Conservation (phyloP, 495 filamentous ascomycete genomes). For the Lasiosphaeria miniovina region DNA sequence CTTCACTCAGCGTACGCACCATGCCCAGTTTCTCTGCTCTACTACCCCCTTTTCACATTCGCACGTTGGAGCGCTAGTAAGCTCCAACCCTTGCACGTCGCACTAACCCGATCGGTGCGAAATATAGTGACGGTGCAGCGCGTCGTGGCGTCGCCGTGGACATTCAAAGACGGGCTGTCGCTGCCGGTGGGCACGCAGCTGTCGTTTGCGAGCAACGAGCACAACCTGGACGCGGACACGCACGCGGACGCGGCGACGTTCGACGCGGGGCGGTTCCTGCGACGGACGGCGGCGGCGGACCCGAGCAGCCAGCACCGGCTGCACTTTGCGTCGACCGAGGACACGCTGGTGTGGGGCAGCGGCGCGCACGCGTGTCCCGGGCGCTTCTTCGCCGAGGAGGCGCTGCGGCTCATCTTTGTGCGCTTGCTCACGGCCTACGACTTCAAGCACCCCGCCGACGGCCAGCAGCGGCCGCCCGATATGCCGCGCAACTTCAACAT, state of each 20-base stretch:
- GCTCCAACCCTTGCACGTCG: neutral
- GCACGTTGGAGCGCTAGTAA: no score
- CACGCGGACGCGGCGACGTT: neutral
- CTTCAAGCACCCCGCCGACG: neutral
- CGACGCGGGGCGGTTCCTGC: neutral
- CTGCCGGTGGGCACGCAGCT: neutral
- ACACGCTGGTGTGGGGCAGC: neutral
- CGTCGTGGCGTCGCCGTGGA: neutral
- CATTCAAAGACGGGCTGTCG: conserved; percentile 1
- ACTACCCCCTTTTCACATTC: no score
- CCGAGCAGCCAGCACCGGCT: neutral
- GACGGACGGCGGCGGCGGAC: neutral
- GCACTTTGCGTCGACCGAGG: neutral
- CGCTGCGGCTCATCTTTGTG: neutral
- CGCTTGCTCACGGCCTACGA: neutral
- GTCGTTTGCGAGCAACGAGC: neutral
- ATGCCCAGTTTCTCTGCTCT: neutral
- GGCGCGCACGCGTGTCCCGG: neutral
- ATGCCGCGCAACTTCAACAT: no score
- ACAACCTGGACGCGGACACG: neutral
- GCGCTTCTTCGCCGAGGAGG: neutral
- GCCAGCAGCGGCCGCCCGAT: neutral
- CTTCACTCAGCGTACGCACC: neutral
- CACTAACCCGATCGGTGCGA: neutral
- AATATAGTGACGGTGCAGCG: neutral